Evolutionary conservation across 345 rosid species (phyloP).

Genomic region (Brassica rapa): DNA sequence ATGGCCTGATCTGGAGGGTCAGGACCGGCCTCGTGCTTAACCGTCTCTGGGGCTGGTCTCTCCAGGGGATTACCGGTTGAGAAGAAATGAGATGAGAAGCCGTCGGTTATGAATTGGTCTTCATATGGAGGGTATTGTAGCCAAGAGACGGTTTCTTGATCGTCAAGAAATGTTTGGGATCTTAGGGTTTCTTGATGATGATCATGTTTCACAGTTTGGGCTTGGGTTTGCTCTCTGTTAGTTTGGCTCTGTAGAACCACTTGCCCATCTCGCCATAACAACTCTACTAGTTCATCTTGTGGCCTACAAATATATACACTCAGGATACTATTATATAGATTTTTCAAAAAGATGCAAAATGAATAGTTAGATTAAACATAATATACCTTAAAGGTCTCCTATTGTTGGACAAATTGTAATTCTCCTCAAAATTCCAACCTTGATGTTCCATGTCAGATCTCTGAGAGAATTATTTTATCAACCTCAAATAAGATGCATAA

Average conservation of each 20-base stretch:
- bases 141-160: constrained; percentile 70
- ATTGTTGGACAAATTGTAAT: constrained; percentile 41
- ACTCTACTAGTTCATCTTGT: constrained; percentile 64
- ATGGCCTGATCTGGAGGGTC: constrained; percentile 43
- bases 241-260: constrained; percentile 65
- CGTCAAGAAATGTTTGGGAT: constrained; percentile 38
- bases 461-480: not conserved
- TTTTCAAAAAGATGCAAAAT: not conserved
- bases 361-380: constrained; percentile 1
- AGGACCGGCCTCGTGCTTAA: constrained; percentile 38
- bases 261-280: constrained; percentile 68
- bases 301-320: constrained; percentile 43
- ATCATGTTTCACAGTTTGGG: constrained; percentile 9
- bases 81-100: constrained; percentile 57
- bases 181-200: constrained; percentile 20
- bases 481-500: not conserved
- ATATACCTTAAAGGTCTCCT: constrained; percentile 51
- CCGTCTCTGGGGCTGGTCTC: constrained; percentile 32
- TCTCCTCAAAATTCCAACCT: constrained; percentile 61
- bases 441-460: constrained; percentile 60
- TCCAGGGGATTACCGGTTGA: constrained; percentile 11
- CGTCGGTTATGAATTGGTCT: constrained; percentile 52
- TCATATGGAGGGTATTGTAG: constrained; percentile 60
- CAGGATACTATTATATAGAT: not conserved
- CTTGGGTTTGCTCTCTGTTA: constrained; percentile 40